These are phyloP conservation scores for Zelonia costaricensis DNA, from an alignment of 208 protist genomes.

Conservation along the genomic window DNA sequence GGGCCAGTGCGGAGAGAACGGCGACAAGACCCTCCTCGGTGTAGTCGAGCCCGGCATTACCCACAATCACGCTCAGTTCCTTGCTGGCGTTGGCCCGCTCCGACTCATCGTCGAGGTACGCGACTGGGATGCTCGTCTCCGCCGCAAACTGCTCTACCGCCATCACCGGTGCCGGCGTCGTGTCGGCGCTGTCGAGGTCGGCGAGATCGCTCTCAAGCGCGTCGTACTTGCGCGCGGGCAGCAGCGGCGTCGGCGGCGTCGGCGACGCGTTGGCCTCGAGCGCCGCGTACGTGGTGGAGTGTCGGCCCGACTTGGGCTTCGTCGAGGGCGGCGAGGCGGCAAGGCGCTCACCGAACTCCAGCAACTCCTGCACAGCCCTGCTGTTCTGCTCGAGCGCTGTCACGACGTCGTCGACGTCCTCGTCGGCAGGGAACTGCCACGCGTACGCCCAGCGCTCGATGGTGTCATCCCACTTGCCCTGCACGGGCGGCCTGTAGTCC, in stretches of 20 bases:
- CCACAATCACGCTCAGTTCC: constrained; percentile 65
- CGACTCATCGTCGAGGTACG: constrained; percentile 86
- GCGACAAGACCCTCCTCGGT: constrained; percentile 81
- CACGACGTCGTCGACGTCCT: constrained; percentile 66
- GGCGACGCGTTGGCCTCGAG: background rate
- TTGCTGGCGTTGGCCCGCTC: constrained; percentile 78
- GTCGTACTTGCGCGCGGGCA: constrained; percentile 31
- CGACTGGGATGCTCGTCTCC: constrained; percentile 64
- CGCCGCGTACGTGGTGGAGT: constrained; percentile 44
- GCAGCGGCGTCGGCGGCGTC: constrained; percentile 3
- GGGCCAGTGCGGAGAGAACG: constrained; percentile 65
- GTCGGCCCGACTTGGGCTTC: constrained; percentile 39
- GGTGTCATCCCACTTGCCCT: constrained; percentile 91
- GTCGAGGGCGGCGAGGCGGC: constrained; percentile 43
- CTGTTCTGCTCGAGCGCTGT: constrained; percentile 52
- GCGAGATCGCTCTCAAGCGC: constrained; percentile 43
- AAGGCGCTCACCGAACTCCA: constrained; percentile 69
- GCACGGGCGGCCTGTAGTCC: constrained; percentile 82
- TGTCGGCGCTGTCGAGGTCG: background rate
- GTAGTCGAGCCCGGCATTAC: constrained; percentile 67
- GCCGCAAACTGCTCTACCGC: constrained; percentile 50
- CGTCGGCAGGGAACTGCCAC: constrained; percentile 90
- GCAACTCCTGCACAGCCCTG: constrained; percentile 51
- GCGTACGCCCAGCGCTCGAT: constrained; percentile 92
- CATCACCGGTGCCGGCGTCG: constrained; percentile 14